phyloP scores from a whole-genome alignment of 176 grass and related monocot genomes.

The sorghum (Sorghum bicolor) region DNA sequence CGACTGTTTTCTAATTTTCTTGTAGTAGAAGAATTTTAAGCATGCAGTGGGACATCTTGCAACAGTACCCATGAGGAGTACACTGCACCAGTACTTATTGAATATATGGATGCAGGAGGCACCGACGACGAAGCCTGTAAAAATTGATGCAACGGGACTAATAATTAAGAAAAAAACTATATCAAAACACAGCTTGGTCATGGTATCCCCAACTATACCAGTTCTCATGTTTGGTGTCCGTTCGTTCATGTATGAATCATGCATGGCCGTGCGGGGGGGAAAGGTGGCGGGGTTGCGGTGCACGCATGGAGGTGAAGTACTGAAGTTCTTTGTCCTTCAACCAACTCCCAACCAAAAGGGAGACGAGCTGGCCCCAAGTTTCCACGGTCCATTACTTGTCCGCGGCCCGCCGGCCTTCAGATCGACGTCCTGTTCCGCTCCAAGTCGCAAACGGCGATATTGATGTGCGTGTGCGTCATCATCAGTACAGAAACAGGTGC shows the following conservation, averaged over 20 bases:
- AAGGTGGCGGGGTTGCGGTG: not conserved
- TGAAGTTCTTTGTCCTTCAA: not conserved
- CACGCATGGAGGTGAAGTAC: not conserved
- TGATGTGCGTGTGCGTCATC: not conserved
- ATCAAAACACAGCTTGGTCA: not conserved
- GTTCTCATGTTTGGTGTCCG: not conserved
- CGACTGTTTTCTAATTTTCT: not conserved
- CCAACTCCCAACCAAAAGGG: constrained; percentile 44
- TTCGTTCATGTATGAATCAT: not conserved
- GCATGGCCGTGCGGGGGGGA: not conserved
- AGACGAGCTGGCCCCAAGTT: constrained; percentile 17
- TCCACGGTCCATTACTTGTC: constrained; percentile 33
- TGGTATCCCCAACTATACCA: not conserved
- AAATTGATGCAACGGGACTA: not conserved
- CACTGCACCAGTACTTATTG: not conserved
- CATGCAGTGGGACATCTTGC: not conserved
- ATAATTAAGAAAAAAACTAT: not conserved
- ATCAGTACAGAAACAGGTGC: not conserved
- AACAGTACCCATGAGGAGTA: not conserved
- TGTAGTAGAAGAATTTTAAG: not conserved
- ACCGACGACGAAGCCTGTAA: not conserved
- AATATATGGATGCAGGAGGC: not conserved
- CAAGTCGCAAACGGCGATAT: not conserved
- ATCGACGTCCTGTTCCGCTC: not conserved
- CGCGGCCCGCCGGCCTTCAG: not conserved